phyloP scores from a whole-genome alignment of 495 filamentous ascomycete genomes.

The Lasiosphaeriaceae sp. region DNA sequence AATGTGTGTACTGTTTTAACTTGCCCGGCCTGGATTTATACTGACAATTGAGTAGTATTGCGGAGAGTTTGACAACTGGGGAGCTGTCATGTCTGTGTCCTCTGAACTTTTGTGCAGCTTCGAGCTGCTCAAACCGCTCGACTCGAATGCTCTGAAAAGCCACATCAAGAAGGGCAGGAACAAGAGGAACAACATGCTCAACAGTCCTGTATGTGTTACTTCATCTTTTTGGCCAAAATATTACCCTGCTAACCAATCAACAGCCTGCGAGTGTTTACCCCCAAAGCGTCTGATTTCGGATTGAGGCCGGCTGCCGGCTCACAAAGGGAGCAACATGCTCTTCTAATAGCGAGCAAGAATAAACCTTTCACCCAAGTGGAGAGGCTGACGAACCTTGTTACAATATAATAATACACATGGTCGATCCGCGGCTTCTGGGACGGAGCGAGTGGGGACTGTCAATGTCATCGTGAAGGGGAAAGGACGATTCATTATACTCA shows the following conservation, averaged over 20 bases:
- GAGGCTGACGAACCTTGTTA: not conserved
- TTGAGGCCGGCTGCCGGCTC: not conserved
- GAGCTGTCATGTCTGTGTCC: slow-evolving; percentile 97
- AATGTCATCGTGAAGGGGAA: not conserved
- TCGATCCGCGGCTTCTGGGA: slow-evolving; percentile 10
- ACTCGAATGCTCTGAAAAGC: slow-evolving; percentile 94
- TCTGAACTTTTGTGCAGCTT: slow-evolving; percentile 93
- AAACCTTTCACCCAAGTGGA: not conserved
- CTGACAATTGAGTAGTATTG: slow-evolving; percentile 66
- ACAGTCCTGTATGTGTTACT: slow-evolving; percentile 72
- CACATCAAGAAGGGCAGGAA: slow-evolving; percentile 98
- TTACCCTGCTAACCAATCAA: slow-evolving; percentile 14
- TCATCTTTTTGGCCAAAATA: not conserved
- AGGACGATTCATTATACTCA: not conserved
- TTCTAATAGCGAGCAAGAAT: not conserved
- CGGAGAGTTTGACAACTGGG: slow-evolving; percentile 99
- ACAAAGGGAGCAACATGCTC: not conserved
- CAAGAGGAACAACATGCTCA: slow-evolving; percentile 83
- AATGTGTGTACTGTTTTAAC: slow-evolving; percentile 64
- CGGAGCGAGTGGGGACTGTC: not conserved
- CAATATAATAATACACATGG: not conserved
- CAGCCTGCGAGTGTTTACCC: slow-evolving; percentile 45
- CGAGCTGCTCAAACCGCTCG: slow-evolving; percentile 91
- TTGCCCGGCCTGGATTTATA: not conserved
- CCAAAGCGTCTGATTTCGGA: slow-evolving; percentile 47